phyloP scores from a whole-genome alignment of 805 yeast genomes.

The Komagataella mondaviorum region DNA sequence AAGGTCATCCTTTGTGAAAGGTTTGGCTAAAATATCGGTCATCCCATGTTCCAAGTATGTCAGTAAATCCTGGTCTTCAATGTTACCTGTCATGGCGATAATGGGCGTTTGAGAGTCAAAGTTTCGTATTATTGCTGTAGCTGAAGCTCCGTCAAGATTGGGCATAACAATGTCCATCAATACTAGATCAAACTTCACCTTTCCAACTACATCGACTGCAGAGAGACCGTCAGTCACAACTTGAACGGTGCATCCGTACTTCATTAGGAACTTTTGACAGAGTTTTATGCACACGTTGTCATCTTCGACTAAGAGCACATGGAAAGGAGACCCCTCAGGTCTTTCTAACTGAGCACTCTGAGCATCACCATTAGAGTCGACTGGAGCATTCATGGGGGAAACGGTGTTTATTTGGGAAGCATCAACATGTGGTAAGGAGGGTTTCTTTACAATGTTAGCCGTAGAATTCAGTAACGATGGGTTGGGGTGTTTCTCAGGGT shows the following conservation, averaged over 20 bases:
- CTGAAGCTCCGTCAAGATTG: constrained; percentile 78
- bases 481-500: neutral
- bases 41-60: constrained; percentile 78
- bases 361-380: neutral
- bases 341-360: constrained; percentile 6
- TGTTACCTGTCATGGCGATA: constrained; percentile 89
- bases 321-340: constrained; percentile 30
- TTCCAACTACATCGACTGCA: constrained; percentile 68
- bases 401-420: neutral
- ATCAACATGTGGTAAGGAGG: neutral
- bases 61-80: constrained; percentile 68
- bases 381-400: neutral
- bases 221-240: constrained; percentile 87
- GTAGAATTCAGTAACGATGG: neutral
- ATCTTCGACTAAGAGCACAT: constrained; percentile 68
- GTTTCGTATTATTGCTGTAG: constrained; percentile 77
- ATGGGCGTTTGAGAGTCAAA: constrained; percentile 82
- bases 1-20: constrained; percentile 81
- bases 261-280: constrained; percentile 68
- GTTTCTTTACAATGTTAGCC: neutral
- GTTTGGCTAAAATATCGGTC: constrained; percentile 87
- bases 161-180: constrained; percentile 89
- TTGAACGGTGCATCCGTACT: constrained; percentile 87
- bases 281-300: constrained; percentile 73
- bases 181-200: constrained; percentile 60